Percentiles rank a stretch among this genome's conserved stretches.
These are phyloP conservation scores for Mariannaea sp. DNA, from an alignment of 2,329 filamentous ascomycete species.

Conservation along the genomic window DNA sequence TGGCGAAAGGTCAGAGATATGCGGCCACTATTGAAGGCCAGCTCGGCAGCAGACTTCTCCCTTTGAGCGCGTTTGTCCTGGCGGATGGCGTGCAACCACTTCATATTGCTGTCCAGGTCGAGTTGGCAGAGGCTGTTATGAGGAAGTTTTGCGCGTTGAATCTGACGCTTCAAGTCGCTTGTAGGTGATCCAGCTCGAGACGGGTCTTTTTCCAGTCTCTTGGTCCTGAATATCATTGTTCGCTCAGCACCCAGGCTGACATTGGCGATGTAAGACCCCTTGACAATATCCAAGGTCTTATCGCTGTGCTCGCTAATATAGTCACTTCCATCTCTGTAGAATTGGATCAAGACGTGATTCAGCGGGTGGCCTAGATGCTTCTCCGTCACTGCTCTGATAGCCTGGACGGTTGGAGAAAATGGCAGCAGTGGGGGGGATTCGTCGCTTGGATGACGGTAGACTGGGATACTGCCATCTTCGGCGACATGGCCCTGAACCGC, in stretches of 20 bases:
- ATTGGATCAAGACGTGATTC: conserved; percentile 92
- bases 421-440: conserved; percentile 77
- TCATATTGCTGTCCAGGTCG: conserved; percentile 78
- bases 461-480: conserved; percentile 73
- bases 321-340: conserved; percentile 87
- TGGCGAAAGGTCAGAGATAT: conserved; percentile 91
- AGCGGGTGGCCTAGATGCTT: conserved; percentile 74
- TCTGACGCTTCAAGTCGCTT: conserved; percentile 49
- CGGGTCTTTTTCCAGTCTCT: conserved; percentile 60
- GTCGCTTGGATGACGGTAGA: conserved; percentile 95
- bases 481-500: conserved; percentile 80
- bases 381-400: conserved; percentile 72
- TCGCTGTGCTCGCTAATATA: conserved; percentile 97
- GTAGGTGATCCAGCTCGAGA: conserved; percentile 28
- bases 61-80: conserved; percentile 75
- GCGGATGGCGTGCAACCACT: conserved; percentile 91
- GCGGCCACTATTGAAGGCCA: conserved; percentile 73
- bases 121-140: conserved; percentile 90
- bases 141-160: conserved; percentile 73
- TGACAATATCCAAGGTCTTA: conserved; percentile 90
- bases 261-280: conserved; percentile 84
- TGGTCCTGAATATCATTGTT: conserved; percentile 87
- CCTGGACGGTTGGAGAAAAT: conserved; percentile 75
- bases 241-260: conserved; percentile 91
- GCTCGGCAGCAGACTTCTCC: conserved; percentile 73